Evolutionary conservation across 2,329 filamentous ascomycete genomes (phyloP), one percentile per base, ranked within the genome.

Genomic region (Nemania sp.): DNA sequence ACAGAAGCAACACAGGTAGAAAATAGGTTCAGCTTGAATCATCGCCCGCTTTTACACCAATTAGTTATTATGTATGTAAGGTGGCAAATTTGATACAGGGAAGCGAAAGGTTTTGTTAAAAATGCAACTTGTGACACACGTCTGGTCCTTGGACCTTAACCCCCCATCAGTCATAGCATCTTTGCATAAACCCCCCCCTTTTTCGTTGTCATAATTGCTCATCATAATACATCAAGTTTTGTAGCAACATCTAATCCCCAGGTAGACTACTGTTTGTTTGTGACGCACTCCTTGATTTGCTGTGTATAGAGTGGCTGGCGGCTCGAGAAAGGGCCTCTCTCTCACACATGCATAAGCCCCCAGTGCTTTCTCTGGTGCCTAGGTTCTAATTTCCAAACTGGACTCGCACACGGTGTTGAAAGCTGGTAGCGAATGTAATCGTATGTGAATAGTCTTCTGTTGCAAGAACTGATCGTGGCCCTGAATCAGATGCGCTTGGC

Each of bases 1-100:
- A 21, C 13, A 32, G 25, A 5, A 39, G 32, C 15, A 35, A 37
- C 15, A 32, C 4, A 10, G 15, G 15, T 25, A 5, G 43, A 15
- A 18, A 45, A 25, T 2, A 11, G n/a, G 17, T 29, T 25, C 5
- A 15, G 6, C 15, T 25, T 13, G 25, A 21, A 45, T 13, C 12
- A 18, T 32, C 5, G 5, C 15, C 17, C 13, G 34, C 34, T 37
- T 54, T 15, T 29, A 29, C n/a, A 15, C 25, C 10, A 46, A 63
- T 60, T 57, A 63, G 49, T 15, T 57, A 54, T 52, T 60, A 57
- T 54, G 34, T 57, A 60, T 18, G 9, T 49, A 21, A n/a, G 34
- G 17, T 29, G 32, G 57, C 20, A 57, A 48, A 54, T 42, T 46
- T 60, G 34, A 53, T 57, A 63, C 54, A 57, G 34, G 34, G 25